Evolutionary conservation across 768 basidiomycete genomes (phyloP).

Genomic region (Tricholoma flavovirens): DNA sequence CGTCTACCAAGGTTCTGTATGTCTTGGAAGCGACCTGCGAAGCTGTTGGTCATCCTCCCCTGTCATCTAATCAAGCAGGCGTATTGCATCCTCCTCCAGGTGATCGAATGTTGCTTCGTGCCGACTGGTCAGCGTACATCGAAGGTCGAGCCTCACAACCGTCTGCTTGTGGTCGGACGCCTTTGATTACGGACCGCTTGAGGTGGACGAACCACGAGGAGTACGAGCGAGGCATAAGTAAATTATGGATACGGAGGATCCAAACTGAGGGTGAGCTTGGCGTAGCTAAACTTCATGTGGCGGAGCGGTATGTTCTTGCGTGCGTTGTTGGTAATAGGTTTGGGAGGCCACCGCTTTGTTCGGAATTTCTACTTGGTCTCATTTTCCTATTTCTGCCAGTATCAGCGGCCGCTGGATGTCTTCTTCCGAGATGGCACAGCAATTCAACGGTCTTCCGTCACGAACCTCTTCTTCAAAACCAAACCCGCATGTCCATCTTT

Average conservation of each 20-base stretch:
- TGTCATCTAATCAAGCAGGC: background rate
- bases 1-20: constrained; percentile 35
- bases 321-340: constrained; percentile 72
- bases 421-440: constrained; percentile 64
- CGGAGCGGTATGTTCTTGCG: constrained; percentile 61
- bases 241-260: constrained; percentile 50
- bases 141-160: constrained; percentile 8
- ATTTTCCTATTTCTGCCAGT: constrained; percentile 27
- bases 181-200: constrained; percentile 35
- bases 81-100: background rate
- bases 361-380: background rate
- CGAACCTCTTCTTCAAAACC: constrained; percentile 12
- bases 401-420: constrained; percentile 69
- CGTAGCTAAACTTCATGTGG: constrained; percentile 39
- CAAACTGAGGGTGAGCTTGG: constrained; percentile 37
- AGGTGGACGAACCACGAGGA: constrained; percentile 71
- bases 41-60: constrained; percentile 44
- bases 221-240: constrained; percentile 62
- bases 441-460: constrained; percentile 48
- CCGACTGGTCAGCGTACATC: constrained; percentile 67
- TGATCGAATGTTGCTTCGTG: constrained; percentile 30
- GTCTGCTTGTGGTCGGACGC: constrained; percentile 13
- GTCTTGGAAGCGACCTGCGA: constrained; percentile 73
- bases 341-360: constrained; percentile 4
- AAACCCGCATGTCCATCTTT: constrained; percentile 43